phyloP scores from a whole-genome alignment of 2,329 filamentous ascomycete genomes.

The Fusarium pseudograminearum region DNA sequence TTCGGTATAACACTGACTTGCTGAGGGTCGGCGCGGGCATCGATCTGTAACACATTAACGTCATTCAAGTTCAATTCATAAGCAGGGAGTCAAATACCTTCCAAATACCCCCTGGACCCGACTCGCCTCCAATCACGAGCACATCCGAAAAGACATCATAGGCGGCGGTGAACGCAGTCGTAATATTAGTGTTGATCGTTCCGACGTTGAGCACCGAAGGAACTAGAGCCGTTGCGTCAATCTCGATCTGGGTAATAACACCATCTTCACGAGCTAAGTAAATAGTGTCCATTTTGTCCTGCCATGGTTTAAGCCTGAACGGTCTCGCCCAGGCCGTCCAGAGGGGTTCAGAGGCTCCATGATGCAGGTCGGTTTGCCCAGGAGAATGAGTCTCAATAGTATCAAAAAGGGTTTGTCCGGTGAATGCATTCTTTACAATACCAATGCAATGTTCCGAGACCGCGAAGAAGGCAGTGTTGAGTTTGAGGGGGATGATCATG shows the following conservation, averaged over 20 bases:
- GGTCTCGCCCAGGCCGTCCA: slow-evolving; percentile 91
- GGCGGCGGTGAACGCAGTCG: slow-evolving; percentile 84
- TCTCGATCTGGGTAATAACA: slow-evolving; percentile 77
- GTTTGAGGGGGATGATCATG: slow-evolving; percentile 77
- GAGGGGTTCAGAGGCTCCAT: slow-evolving; percentile 64
- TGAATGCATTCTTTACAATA: slow-evolving; percentile 66
- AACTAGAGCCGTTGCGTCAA: slow-evolving; percentile 68
- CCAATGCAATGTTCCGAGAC: slow-evolving; percentile 71
- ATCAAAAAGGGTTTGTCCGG: slow-evolving; percentile 63
- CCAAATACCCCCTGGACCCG: slow-evolving; percentile 81
- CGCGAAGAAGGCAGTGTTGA: slow-evolving; percentile 77
- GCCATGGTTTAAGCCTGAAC: slow-evolving; percentile 72
- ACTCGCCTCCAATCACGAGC: slow-evolving; percentile 82
- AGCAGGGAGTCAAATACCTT: slow-evolving; percentile 62
- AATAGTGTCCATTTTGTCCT: slow-evolving; percentile 77
- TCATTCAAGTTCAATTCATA: slow-evolving; percentile 13
- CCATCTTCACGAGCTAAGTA: slow-evolving; percentile 93
- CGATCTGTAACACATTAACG: slow-evolving; percentile 54
- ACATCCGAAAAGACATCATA: slow-evolving; percentile 77
- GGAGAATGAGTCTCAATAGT: slow-evolving; percentile 57
- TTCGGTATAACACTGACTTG: slow-evolving; percentile 67
- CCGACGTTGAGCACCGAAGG: slow-evolving; percentile 70
- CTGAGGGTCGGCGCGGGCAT: slow-evolving; percentile 64
- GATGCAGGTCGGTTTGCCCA: slow-evolving; percentile 59
- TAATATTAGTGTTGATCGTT: slow-evolving; percentile 77